Conservation (phyloP, 2,329 filamentous ascomycete genomes). For the Fusarium nisikadoi region DNA sequence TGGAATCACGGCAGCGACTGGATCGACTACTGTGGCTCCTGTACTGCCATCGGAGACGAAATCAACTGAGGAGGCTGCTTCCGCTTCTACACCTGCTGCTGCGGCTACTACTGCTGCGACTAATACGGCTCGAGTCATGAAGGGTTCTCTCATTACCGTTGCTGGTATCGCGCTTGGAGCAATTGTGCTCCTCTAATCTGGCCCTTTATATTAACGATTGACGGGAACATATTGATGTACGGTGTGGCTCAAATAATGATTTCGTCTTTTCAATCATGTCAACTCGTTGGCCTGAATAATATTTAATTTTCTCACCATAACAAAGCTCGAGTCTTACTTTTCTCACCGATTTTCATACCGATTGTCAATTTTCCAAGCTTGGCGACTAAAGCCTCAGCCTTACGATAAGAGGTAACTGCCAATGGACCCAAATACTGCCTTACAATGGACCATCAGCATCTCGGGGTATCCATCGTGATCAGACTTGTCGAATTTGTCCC, state of each 20-base stretch:
- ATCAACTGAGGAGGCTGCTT: neutral
- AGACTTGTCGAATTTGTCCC: neutral
- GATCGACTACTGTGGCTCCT: constrained; percentile 7
- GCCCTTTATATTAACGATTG: neutral
- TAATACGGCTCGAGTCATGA: constrained; percentile 9
- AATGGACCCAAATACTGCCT: neutral
- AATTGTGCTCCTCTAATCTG: neutral
- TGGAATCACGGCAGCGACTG: neutral
- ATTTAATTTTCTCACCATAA: neutral
- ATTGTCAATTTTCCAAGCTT: fast-evolving
- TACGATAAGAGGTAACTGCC: neutral
- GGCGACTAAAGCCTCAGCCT: neutral
- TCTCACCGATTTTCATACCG: fast-evolving
- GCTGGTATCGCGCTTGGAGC: constrained; percentile 12
- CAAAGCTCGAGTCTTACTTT: too few species aligned
- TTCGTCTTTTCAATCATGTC: neutral
- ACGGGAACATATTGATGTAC: neutral
- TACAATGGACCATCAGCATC: neutral
- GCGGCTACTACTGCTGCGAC: neutral
- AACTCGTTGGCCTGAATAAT: neutral
- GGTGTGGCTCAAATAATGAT: too few species aligned
- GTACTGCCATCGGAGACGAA: neutral
- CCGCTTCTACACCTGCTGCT: neutral
- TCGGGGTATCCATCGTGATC: neutral
- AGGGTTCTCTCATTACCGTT: neutral